Conservation (phyloP, 164 flowering plant genomes). For the Vitis vinifera region ASM3070453v1 NC_081808.1:24480001-24480500, state of each 20-base stretch:
- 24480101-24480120: no score
- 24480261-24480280: constrained; percentile 59
- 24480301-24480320: constrained; percentile 49
- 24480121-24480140: background rate
- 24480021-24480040: no score
- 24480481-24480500: constrained; percentile 36
- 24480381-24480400: constrained; percentile 59
- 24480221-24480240: constrained; percentile 49
- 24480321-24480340: constrained; percentile 31
- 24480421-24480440: constrained; percentile 59
- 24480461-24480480: constrained; percentile 71
- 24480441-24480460: constrained; percentile 50
- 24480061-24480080: no score
- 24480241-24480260: constrained; percentile 29
- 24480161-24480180: constrained; percentile 14
- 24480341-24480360: constrained; percentile 46
- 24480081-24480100: no score
- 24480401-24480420: constrained; percentile 50
- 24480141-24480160: background rate
- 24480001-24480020: no score
- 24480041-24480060: no score
- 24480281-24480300: constrained; percentile 41
- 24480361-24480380: constrained; percentile 57
- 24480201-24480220: constrained; percentile 22
- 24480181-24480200: constrained; percentile 29